These are phyloP conservation scores for Populus nigra DNA, from an alignment of 345 rosid species.

Conservation along the genomic window DNA sequence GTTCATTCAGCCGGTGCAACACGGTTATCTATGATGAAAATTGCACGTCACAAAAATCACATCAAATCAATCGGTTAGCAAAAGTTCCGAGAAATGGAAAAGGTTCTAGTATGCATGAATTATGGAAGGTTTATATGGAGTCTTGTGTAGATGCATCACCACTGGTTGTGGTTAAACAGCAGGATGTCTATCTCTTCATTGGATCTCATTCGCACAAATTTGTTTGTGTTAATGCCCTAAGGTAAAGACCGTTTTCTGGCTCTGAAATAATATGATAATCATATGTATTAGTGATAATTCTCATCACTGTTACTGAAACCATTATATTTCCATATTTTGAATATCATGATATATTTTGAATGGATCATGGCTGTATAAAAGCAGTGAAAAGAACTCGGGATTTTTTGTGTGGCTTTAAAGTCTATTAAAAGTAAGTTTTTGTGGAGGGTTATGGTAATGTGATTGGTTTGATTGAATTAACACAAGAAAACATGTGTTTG, in stretches of 20 bases:
- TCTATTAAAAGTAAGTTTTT: neutral
- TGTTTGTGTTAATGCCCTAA: slow-evolving; percentile 61
- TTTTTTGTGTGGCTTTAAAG: neutral
- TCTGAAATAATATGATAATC: neutral
- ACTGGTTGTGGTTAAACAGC: slow-evolving; percentile 54
- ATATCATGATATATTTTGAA: neutral
- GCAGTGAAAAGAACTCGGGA: neutral
- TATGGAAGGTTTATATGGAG: slow-evolving; percentile 87
- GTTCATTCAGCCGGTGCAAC: slow-evolving; percentile 80
- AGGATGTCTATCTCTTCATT: slow-evolving; percentile 64
- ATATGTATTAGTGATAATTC: neutral
- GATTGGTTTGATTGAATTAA: neutral
- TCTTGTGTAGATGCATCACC: slow-evolving; percentile 97
- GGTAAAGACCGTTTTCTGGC: slow-evolving; percentile 38
- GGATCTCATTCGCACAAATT: slow-evolving; percentile 88
- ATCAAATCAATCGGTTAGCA: slow-evolving; percentile 32
- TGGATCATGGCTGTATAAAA: neutral
- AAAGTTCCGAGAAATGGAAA: slow-evolving; percentile 43
- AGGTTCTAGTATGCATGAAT: slow-evolving; percentile 41
- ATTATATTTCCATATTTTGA: neutral
- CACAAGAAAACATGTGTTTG: neutral
- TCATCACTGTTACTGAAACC: neutral
- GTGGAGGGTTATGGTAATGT: neutral
- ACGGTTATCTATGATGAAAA: slow-evolving; percentile 47
- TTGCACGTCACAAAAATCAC: slow-evolving; percentile 18